phyloP scores from a whole-genome alignment of 192 early-diverging fungal species.

The Coemansia guatemalensis region DNA sequence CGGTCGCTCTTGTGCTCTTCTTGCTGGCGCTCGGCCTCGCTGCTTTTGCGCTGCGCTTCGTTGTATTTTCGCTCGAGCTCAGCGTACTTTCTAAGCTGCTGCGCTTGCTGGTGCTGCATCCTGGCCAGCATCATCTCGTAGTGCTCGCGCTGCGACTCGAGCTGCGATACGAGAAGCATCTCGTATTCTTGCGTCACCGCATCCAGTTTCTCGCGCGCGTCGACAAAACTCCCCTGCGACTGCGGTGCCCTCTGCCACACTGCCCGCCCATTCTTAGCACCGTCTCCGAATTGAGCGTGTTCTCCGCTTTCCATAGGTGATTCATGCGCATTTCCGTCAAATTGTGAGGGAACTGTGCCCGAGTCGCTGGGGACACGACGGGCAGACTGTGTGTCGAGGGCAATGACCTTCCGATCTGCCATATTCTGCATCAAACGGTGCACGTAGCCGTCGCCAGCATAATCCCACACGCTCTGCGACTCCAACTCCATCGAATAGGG shows the following conservation, averaged over 20 bases:
- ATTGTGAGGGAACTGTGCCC: no score
- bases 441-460: conserved; percentile 94
- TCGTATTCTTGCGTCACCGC: conserved; percentile 79
- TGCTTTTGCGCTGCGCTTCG: conserved; percentile 3
- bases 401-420: conserved; percentile 89
- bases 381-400: conserved; percentile 56
- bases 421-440: conserved; percentile 93
- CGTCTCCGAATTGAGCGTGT: background rate
- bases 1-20: conserved; percentile 7
- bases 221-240: conserved; percentile 21
- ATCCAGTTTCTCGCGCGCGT: conserved; percentile 70
- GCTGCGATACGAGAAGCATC: conserved; percentile 75
- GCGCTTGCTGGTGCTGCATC: conserved; percentile 60
- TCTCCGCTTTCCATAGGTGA: background rate
- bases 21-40: conserved; percentile 16
- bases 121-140: conserved; percentile 71
- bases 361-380: background rate
- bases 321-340: no score
- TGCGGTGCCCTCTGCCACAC: background rate
- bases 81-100: conserved; percentile 49
- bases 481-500: conserved; percentile 90
- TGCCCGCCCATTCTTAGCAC: background rate
- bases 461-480: conserved; percentile 98
- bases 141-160: conserved; percentile 84
- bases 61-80: conserved; percentile 28